Conservation (phyloP, 2,329 filamentous ascomycete species). For the Endoconidiophora polonica region DNA sequence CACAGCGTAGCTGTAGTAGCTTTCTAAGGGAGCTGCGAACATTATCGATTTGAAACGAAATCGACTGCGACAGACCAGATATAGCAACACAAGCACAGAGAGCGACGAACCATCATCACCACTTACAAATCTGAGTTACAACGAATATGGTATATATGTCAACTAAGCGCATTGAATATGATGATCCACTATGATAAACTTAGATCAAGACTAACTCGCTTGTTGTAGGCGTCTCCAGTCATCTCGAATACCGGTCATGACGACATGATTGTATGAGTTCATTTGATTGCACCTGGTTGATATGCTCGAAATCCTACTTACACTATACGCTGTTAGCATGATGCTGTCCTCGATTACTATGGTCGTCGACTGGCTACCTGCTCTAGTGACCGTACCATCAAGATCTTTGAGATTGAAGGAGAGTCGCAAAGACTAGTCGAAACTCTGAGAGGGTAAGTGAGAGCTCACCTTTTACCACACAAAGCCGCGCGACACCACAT, state of each 20-base stretch:
- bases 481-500: too few species aligned
- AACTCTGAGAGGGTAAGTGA: constrained; percentile 73
- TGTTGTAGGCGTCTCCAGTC: constrained; percentile 25
- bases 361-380: constrained; percentile 90
- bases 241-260: constrained; percentile 50
- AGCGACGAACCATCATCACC: not conserved
- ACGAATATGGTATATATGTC: constrained; percentile 7
- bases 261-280: constrained; percentile 89
- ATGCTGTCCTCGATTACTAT: constrained; percentile 97
- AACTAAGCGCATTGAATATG: not conserved
- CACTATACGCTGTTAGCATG: constrained; percentile 45
- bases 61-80: too few species aligned
- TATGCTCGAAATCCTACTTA: constrained; percentile 3
- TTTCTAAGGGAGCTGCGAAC: not conserved
- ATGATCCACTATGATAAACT: not conserved
- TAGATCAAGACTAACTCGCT: constrained; percentile 1
- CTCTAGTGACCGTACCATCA: constrained; percentile 95
- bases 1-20: not conserved
- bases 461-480: too few species aligned
- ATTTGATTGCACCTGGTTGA: constrained; percentile 5
- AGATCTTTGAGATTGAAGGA: constrained; percentile 96
- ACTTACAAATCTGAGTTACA: not conserved
- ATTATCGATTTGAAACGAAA: too few species aligned
- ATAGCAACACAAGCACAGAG: not conserved
- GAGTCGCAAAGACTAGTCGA: constrained; percentile 79